Evolutionary conservation across 345 rosid genomes (phyloP), one percentile per base, ranked within the genome.

Genomic region (Linum tenue): DNA sequence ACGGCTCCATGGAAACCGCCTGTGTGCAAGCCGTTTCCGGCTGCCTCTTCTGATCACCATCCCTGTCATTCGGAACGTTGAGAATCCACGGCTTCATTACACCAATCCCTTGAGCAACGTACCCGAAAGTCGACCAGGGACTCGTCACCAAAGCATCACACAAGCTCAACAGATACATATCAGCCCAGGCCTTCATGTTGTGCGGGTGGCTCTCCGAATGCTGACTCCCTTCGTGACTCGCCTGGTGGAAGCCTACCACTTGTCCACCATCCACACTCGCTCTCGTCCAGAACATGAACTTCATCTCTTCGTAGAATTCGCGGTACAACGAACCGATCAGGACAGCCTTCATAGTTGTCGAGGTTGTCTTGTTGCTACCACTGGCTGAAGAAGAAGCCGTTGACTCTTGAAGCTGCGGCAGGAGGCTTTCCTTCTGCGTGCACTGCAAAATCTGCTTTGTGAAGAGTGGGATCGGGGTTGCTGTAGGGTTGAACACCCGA

Each of bases 51-150:
- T 57, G 35, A 7, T 57, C 17, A 17, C 51, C 51, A 44, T 44
- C 2, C 10, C 12, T 44, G 51, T 7, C 10, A 44, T 74, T 73
- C 38, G 70, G 73, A 66, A 69, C 69, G 67, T 62, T 56, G 22
- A 74, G 70, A 39, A 74, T 74, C 77, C 77, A 74, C 4, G 77
- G 73, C 44, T 37, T 65, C 64, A 69, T 60, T 35, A 73, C 77
- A 61, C 77, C 73, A 39, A 74, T 73, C 44, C 73, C 70, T 74
- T 74, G 77, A 62, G 73, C 77, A 0, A 74, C 77, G 65, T 74
- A 74, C 39, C 77, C 77, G 44, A 74, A 74, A 17, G 77, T 74
- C 44, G 77, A 74, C 73, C 70, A 69, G 8, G 73, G 50, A 35
- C 77, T 74, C 31, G 77, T 74, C 59, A 74, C 68, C 70, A 74